phyloP scores from a whole-genome alignment of 129 eudicot species.

The Helichrysum umbraculigerum region DNA sequence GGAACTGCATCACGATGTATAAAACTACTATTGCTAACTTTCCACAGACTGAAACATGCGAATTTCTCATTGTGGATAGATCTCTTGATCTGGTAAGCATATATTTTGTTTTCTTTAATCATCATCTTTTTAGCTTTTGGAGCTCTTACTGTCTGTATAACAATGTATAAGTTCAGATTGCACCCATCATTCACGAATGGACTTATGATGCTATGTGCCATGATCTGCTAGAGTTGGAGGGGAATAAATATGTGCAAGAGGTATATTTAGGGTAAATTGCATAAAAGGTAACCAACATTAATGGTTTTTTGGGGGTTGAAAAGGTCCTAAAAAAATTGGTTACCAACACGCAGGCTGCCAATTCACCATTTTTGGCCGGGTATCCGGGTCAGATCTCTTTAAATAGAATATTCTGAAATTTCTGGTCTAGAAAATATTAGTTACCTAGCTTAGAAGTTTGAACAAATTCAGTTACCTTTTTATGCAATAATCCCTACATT shows the following conservation, averaged over 20 bases:
- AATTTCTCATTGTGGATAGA: conserved; percentile 81
- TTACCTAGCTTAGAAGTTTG: not conserved
- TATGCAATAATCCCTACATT: not conserved
- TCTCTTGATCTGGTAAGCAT: conserved; percentile 72
- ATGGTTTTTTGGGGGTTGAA: too few relatives aligned
- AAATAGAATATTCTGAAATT: not conserved
- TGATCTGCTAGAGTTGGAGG: conserved; percentile 81
- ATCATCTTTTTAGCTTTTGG: not conserved
- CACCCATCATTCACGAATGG: conserved; percentile 97
- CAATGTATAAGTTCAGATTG: conserved; percentile 52
- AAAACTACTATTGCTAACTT: conserved; percentile 70
- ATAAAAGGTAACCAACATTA: not conserved
- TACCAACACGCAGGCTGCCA: not conserved
- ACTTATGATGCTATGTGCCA: conserved; percentile 98
- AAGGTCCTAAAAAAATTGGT: not conserved
- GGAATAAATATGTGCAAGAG: conserved; percentile 87
- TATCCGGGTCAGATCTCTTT: not conserved
- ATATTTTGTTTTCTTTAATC: not conserved
- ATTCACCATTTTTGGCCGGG: not conserved
- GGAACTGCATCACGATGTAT: conserved; percentile 62
- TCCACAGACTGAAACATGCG: conserved; percentile 88
- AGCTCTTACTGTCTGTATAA: conserved; percentile 9
- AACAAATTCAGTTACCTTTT: not conserved
- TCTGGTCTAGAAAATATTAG: not conserved
- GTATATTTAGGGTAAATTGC: conserved; percentile 32